Evolutionary conservation across 257 asterid species (phyloP).

Genomic region (Fraxinus quadrangulata): DNA sequence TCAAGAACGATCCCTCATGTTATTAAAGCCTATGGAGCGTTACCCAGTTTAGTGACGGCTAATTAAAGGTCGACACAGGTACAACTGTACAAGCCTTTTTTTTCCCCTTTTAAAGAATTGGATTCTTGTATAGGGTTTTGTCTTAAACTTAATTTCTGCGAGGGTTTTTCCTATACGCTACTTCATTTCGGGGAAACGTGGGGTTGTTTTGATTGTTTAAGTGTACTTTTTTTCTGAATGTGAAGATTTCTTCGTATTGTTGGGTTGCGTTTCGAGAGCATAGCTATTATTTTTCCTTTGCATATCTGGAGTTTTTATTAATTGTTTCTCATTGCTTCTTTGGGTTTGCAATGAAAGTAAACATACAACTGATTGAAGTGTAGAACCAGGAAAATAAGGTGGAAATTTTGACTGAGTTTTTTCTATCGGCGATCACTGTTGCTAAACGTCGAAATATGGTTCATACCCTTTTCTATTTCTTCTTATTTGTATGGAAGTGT

Average conservation of each 20-base stretch:
- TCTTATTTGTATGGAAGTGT: neutral
- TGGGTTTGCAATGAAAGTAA: neutral
- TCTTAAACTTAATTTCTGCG: neutral
- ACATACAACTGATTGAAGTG: neutral
- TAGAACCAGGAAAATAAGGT: neutral
- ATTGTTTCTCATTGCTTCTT: neutral
- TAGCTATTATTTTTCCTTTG: neutral
- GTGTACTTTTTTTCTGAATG: neutral
- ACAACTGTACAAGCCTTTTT: neutral
- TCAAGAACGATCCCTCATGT: neutral
- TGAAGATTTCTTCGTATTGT: neutral
- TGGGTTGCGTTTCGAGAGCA: neutral
- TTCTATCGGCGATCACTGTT: neutral
- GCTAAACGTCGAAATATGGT: neutral
- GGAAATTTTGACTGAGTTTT: neutral
- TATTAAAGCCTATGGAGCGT: neutral
- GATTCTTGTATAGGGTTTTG: neutral
- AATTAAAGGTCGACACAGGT: constrained; percentile 4
- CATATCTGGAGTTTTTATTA: neutral
- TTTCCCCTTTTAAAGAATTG: neutral
- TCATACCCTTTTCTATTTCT: neutral
- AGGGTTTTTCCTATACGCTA: neutral
- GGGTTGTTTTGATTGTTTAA: neutral
- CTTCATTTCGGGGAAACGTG: neutral
- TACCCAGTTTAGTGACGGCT: neutral